Evolutionary conservation across 768 basidiomycete genomes (phyloP), one percentile per base, ranked within the genome.

Genomic region (Mycena venus): DNA sequence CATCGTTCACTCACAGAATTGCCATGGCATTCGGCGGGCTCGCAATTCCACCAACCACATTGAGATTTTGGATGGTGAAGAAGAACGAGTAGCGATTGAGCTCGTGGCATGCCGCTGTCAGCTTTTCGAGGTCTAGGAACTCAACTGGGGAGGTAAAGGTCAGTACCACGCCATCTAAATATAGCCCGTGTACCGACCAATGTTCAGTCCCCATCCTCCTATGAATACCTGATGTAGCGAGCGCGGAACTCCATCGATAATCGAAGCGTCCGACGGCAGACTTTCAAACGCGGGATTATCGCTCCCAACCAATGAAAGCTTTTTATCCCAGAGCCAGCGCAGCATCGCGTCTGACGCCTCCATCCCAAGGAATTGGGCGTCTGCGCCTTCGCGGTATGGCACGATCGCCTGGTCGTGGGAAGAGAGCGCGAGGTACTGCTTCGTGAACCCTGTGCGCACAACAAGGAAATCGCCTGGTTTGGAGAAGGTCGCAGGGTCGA

Each of bases 311-410:
- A 75, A 11, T 3, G 71, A 36, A 19, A 75, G 47, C 36, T 75
- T 75, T 59, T 72, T 75, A 12, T 73, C 75, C 72, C 72, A 76
- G 19, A 76, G 42, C 75, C 75, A 76, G n/a, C 61, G 38, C 31
- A 76, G 38, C 51, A 61, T 68, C 19, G 56, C 60, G 19, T 73
- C 71, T 8, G 70, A 72, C 1, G 72, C 56, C 29, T 76, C 75
- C 17, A 73, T 23, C 1, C 75, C 75, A 9, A 69, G 7, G 27
- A 42, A 62, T 14, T 14, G 6, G 4, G 29, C 32, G 29, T 75
- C 36, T n/a, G 10, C 51, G 6, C 23, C 71, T 7, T 32, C 55
- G 11, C 67, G 44, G 59, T 12, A 76, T 3, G 75, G 75, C 11
- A 73, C 21, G 5, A 68, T 29, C 8, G 29, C 27, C 53, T 76